Percentiles rank a stretch among this genome's conserved stretches.
Evolutionary conservation across 768 basidiomycete genomes (phyloP).

Genomic region (Xanthoconium stramineum): DNA sequence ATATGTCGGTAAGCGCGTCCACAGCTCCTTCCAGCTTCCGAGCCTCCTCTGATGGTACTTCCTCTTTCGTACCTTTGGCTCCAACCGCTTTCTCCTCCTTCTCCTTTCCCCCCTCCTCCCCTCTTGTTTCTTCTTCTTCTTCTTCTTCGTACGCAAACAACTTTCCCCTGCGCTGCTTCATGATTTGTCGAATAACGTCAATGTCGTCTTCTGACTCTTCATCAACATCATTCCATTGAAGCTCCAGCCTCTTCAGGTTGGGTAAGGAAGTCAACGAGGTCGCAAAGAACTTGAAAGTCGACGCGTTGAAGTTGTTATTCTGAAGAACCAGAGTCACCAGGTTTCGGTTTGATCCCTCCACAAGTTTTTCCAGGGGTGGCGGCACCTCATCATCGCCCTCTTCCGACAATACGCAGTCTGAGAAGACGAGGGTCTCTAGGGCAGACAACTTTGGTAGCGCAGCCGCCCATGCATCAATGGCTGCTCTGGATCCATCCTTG

Average conservation of each 20-base stretch:
- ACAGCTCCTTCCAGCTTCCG: constrained; percentile 35
- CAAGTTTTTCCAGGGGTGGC: constrained; percentile 56
- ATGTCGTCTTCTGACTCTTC: constrained; percentile 64
- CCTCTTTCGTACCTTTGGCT: constrained; percentile 19
- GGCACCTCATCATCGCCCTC: constrained; percentile 78
- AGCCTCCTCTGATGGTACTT: constrained; percentile 25
- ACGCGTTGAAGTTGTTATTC: constrained; percentile 84
- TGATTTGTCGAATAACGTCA: constrained; percentile 47
- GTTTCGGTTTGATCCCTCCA: constrained; percentile 66
- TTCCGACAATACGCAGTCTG: constrained; percentile 81
- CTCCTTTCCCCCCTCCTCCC: constrained; percentile 55
- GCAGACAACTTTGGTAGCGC: constrained; percentile 67
- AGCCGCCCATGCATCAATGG: constrained; percentile 56
- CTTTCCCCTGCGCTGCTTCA: constrained; percentile 67
- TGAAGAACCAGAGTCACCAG: constrained; percentile 79
- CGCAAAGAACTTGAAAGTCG: constrained; percentile 66
- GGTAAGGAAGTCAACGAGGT: constrained; percentile 60
- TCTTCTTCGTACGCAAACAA: constrained; percentile 75
- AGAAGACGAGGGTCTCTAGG: constrained; percentile 80
- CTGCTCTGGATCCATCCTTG: constrained; percentile 57
- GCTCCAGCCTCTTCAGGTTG: constrained; percentile 64
- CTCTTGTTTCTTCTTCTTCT: constrained; percentile 69
- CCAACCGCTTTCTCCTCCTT: constrained; percentile 25
- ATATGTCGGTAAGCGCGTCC: constrained; percentile 60
- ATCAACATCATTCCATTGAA: constrained; percentile 89